Conservation (phyloP, 371 early-diverging fungal species). For the Syncephalastrum monosporum region DNA sequence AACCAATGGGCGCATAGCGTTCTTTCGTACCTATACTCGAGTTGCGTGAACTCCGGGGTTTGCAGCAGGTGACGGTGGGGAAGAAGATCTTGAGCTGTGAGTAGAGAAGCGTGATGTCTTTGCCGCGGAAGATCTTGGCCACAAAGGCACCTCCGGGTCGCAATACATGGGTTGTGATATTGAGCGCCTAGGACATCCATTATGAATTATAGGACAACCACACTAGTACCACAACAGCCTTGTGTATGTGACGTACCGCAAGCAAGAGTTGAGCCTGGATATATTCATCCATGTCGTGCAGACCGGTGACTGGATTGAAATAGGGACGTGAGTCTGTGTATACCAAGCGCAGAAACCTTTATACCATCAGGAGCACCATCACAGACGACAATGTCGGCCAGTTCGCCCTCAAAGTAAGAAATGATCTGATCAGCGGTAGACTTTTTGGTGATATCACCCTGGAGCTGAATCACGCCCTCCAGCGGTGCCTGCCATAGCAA, state of each 20-base stretch:
- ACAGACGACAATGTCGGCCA: constrained; percentile 95
- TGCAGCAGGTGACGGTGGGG: constrained; percentile 82
- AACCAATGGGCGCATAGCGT: neutral
- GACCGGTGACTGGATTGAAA: constrained; percentile 78
- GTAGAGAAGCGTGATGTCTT: constrained; percentile 87
- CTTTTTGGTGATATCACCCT: constrained; percentile 98
- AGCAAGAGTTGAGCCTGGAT: constrained; percentile 95
- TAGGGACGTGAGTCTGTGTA: too few species aligned
- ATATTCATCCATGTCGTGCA: constrained; percentile 99
- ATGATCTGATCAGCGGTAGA: constrained; percentile 91
- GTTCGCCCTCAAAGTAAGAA: constrained; percentile 81
- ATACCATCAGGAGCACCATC: constrained; percentile 98
- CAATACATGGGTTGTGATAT: constrained; percentile 91
- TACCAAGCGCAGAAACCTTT: neutral
- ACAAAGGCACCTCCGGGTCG: constrained; percentile 91
- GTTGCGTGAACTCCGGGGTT: constrained; percentile 94
- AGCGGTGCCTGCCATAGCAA: constrained; percentile 74
- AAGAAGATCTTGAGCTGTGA: constrained; percentile 94
- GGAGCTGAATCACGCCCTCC: constrained; percentile 89
- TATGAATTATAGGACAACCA: too few species aligned
- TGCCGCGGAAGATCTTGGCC: constrained; percentile 96
- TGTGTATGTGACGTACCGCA: constrained; percentile 52
- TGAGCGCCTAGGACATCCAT: constrained; percentile 67
- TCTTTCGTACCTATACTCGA: constrained; percentile 72
- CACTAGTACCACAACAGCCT: too few species aligned